Percentiles rank a stretch among this genome's conserved stretches.
Conservation (phyloP, 305 asterid genomes). For the Withania somnifera region DNA sequence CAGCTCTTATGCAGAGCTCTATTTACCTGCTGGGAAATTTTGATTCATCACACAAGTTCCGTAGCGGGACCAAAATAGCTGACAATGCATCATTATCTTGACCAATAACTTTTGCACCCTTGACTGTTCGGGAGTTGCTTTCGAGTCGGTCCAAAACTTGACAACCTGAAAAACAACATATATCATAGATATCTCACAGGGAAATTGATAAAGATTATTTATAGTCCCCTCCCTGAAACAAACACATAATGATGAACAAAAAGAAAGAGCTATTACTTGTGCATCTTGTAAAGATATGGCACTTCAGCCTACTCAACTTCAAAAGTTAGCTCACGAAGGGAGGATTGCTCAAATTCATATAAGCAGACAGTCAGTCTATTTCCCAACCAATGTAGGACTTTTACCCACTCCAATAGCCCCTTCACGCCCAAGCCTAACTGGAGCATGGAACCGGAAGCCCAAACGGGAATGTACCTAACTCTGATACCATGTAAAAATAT, state of each 20-base stretch:
- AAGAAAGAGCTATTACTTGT: background rate
- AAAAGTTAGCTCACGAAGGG: too few species aligned
- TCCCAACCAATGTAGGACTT: too few species aligned
- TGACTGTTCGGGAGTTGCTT: slow-evolving; percentile 73
- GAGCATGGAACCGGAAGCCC: too few species aligned
- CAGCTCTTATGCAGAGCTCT: background rate
- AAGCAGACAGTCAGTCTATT: too few species aligned
- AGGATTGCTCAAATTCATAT: too few species aligned
- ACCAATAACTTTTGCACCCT: slow-evolving; percentile 78
- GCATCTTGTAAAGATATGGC: too few species aligned
- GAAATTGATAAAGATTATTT: background rate
- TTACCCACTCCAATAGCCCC: too few species aligned
- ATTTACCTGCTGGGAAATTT: slow-evolving; percentile 49
- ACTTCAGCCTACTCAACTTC: too few species aligned
- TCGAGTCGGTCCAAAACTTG: slow-evolving; percentile 77
- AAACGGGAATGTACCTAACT: too few species aligned
- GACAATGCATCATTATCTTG: slow-evolving; percentile 84
- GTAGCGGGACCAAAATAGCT: slow-evolving; percentile 68
- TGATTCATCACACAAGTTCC: slow-evolving; percentile 40
- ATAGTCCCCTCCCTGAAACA: background rate
- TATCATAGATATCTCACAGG: background rate
- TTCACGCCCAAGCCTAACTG: too few species aligned
- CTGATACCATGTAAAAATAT: too few species aligned
- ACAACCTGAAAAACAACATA: slow-evolving; percentile 52
- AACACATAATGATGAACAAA: background rate